These are phyloP conservation scores for Oropetium thomaeum DNA, from an alignment of 176 grass and related monocot species.

Conservation along the genomic window DNA sequence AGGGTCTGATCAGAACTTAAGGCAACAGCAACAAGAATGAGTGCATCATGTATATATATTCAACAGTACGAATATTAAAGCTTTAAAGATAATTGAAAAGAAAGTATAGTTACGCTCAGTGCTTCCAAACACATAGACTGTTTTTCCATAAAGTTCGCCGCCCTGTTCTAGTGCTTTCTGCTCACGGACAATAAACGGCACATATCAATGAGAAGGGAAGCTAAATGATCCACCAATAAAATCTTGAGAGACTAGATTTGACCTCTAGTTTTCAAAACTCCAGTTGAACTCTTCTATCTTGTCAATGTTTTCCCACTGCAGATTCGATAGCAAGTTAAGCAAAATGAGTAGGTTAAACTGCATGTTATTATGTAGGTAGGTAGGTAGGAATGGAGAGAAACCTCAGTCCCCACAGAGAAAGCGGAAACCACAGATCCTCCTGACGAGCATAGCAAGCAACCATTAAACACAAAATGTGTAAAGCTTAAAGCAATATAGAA, in stretches of 20 bases:
- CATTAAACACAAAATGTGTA: constrained; percentile 1
- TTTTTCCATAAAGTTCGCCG: constrained; percentile 75
- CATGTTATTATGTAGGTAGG: neutral
- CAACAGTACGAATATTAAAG: no score
- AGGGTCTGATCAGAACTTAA: no score
- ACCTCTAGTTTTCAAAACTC: constrained; percentile 90
- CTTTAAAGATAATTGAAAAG: no score
- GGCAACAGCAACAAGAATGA: constrained; percentile 68
- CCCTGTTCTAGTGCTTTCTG: constrained; percentile 80
- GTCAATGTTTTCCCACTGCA: constrained; percentile 93
- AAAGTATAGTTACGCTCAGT: constrained; percentile 61
- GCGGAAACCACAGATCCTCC: constrained; percentile 78
- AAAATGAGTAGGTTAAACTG: neutral
- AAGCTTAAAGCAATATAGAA: neutral
- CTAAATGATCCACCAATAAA: neutral
- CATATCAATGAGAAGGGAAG: constrained; percentile 8
- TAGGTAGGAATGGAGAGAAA: constrained; percentile 16
- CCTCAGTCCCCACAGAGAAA: constrained; percentile 80
- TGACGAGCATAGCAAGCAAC: constrained; percentile 28
- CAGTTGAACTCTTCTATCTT: constrained; percentile 83
- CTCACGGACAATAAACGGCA: constrained; percentile 24
- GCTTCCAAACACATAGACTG: constrained; percentile 82
- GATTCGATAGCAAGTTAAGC: neutral
- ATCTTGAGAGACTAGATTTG: constrained; percentile 16
- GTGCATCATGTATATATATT: neutral